These are phyloP conservation scores for Phytophthora lateralis DNA, from an alignment of 352 stramenopile species.

Conservation along the genomic window DNA sequence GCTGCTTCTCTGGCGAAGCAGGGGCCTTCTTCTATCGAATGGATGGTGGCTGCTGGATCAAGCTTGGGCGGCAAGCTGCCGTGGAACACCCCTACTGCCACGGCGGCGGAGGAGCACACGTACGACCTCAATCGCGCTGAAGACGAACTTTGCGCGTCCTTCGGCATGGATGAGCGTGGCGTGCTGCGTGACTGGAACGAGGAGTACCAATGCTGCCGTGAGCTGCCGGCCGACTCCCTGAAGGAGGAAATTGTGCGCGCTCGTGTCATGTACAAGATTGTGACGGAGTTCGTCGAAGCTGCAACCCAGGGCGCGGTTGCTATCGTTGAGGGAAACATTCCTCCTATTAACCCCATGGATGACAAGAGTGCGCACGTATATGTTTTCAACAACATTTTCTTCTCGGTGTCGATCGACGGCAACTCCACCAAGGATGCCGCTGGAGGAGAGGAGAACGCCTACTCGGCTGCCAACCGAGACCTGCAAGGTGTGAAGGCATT, in stretches of 20 bases:
- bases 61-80: conserved; percentile 76
- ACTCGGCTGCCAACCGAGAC: conserved; percentile 89
- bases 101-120: conserved; percentile 46
- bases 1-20: conserved; percentile 74
- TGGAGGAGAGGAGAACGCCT: conserved; percentile 76
- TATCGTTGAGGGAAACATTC: conserved; percentile 95
- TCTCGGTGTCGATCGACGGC: conserved; percentile 92
- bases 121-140: conserved; percentile 90
- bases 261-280: conserved; percentile 95
- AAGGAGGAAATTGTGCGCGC: conserved; percentile 92
- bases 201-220: conserved; percentile 93
- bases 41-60: conserved; percentile 84
- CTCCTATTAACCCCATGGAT: conserved; percentile 97
- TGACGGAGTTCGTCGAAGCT: conserved; percentile 95
- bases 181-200: conserved; percentile 97
- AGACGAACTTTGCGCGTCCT: conserved; percentile 89
- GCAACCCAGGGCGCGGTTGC: conserved; percentile 88
- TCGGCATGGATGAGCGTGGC: conserved; percentile 93
- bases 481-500: conserved; percentile 91
- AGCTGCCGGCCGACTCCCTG: conserved; percentile 77
- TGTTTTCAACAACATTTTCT: conserved; percentile 99
- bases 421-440: conserved; percentile 66
- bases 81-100: conserved; percentile 70
- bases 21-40: conserved; percentile 83
- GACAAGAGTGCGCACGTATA: conserved; percentile 93